phyloP scores from a whole-genome alignment of 2,329 filamentous ascomycete species.

The Paecilomyces formosus region DNA sequence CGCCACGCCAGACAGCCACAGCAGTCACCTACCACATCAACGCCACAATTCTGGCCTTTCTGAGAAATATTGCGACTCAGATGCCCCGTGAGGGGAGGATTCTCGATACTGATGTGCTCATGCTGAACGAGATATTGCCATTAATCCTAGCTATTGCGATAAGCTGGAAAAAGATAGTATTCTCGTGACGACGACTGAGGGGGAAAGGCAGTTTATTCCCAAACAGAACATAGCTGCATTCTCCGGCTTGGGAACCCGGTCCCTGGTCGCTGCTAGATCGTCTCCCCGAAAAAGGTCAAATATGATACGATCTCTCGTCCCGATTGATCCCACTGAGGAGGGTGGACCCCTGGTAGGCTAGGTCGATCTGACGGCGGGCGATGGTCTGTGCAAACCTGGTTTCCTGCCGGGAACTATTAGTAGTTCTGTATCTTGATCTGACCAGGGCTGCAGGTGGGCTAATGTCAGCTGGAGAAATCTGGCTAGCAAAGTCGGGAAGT shows the following conservation, averaged over 20 bases:
- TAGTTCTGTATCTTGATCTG: not conserved
- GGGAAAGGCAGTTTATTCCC: not conserved
- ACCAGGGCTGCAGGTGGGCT: not conserved
- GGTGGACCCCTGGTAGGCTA: not conserved
- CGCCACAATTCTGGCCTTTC: constrained; percentile 8
- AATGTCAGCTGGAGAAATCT: not conserved
- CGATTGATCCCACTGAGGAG: not conserved
- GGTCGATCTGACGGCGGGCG: constrained; percentile 5
- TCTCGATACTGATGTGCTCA: not conserved
- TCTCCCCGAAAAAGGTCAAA: not conserved
- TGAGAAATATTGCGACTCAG: not conserved
- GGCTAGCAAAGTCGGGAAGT: not conserved
- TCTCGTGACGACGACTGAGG: not conserved
- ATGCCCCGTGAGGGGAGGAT: not conserved
- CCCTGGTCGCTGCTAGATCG: not conserved
- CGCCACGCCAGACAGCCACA: constrained; percentile 7
- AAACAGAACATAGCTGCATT: not conserved
- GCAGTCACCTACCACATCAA: constrained; percentile 5
- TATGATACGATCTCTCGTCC: not conserved
- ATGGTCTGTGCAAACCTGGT: constrained; percentile 17
- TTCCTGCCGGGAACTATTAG: not conserved
- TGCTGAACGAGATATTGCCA: not conserved
- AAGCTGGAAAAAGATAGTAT: not conserved
- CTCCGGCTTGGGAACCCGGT: not conserved
- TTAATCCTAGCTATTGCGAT: not conserved